Percentiles rank a stretch among this genome's conserved stretches.
These are phyloP conservation scores for Saccharomyces hybrid DNA, from an alignment of 1,139 yeast species.

Conservation along the genomic window DNA sequence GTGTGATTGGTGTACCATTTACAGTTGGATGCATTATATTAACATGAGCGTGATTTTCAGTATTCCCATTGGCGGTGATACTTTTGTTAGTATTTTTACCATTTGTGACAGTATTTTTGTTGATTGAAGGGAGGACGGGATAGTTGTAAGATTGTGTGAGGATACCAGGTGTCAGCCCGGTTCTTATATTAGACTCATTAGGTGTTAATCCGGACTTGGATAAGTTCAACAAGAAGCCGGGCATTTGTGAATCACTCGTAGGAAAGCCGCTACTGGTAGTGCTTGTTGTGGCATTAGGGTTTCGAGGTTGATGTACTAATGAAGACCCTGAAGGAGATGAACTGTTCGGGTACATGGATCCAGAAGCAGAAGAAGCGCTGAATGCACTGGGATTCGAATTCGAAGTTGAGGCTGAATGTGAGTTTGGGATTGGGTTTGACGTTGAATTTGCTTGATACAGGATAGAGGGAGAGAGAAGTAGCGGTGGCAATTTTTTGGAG, in stretches of 20 bases:
- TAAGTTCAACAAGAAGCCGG: constrained; percentile 25
- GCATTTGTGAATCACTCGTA: constrained; percentile 8
- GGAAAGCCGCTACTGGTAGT: neutral
- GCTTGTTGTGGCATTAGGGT: neutral
- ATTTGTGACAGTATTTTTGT: constrained; percentile 39
- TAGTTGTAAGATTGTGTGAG: constrained; percentile 16
- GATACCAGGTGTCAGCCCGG: constrained; percentile 54
- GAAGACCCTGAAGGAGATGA: neutral
- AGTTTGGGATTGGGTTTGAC: constrained; percentile 29
- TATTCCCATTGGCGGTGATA: constrained; percentile 6
- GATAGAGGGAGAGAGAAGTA: constrained; percentile 34
- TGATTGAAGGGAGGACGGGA: constrained; percentile 32
- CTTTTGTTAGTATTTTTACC: constrained; percentile 18
- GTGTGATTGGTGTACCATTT: constrained; percentile 29
- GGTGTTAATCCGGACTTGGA: constrained; percentile 61
- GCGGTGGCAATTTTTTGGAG: constrained; percentile 51
- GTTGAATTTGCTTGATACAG: constrained; percentile 14
- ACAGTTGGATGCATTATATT: neutral
- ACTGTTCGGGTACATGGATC: neutral
- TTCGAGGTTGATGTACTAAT: neutral
- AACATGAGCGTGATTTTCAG: neutral
- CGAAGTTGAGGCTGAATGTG: neutral
- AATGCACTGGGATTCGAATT: constrained; percentile 9
- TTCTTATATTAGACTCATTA: constrained; percentile 56
- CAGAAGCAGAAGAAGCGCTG: constrained; percentile 17